Evolutionary conservation across 1,284 basidiomycete species (phyloP).

Genomic region (Ustilago tritici): DNA sequence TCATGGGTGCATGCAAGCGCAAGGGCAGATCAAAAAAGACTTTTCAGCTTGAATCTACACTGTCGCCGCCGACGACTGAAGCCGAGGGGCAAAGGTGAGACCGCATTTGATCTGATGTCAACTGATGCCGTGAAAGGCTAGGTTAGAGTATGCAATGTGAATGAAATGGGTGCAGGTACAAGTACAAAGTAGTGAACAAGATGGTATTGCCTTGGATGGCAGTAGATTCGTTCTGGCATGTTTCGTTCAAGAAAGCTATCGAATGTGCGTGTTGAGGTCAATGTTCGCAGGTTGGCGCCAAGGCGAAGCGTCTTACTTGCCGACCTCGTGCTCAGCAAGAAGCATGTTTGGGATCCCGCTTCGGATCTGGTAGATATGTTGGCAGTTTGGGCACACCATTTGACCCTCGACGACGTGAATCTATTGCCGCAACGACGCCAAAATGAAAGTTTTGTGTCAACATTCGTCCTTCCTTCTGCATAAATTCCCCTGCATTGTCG

Average conservation of each 20-base stretch:
- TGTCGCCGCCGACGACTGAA: not conserved
- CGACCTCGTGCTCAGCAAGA: slow-evolving; percentile 89
- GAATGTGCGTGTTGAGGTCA: too few species aligned
- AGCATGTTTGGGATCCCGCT: slow-evolving; percentile 99
- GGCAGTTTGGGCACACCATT: slow-evolving; percentile 94
- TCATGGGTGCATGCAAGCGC: too few species aligned
- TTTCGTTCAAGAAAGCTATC: too few species aligned
- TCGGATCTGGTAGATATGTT: slow-evolving; percentile 88
- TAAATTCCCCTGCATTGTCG: not conserved
- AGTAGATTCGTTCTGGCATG: too few species aligned
- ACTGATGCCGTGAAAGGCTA: not conserved
- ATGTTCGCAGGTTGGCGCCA: not conserved
- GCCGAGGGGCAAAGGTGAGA: not conserved
- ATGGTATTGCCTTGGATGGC: too few species aligned
- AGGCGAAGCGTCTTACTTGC: slow-evolving; percentile 39
- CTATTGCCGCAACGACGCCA: slow-evolving; percentile 71
- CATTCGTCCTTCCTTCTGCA: not conserved
- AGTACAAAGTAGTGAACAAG: not conserved
- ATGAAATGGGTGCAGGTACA: slow-evolving; percentile 1
- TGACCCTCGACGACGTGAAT: slow-evolving; percentile 91
- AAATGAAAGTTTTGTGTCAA: slow-evolving; percentile 3
- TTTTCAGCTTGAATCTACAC: too few species aligned
- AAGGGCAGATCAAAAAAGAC: too few species aligned
- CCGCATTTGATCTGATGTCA: not conserved
- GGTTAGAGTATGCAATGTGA: not conserved